These are phyloP conservation scores for Tolypocladium nubicola DNA, from an alignment of 2,329 filamentous ascomycete species.

Conservation along the genomic window DNA sequence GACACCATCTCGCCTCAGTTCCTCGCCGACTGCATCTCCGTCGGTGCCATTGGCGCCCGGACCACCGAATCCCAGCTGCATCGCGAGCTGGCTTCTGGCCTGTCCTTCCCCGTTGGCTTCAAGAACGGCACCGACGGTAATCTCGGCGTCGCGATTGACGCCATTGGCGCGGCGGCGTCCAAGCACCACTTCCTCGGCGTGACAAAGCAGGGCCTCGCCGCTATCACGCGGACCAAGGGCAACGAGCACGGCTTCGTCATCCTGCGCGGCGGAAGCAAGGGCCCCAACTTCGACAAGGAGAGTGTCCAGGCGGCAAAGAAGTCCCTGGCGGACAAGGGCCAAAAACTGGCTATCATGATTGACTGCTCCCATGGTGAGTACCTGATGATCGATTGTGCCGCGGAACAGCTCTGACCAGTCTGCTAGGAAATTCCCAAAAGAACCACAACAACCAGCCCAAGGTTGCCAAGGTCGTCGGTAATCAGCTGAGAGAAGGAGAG, in stretches of 20 bases:
- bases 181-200: slow-evolving; percentile 97
- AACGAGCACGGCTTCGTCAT: slow-evolving; percentile 99
- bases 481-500: slow-evolving; percentile 82
- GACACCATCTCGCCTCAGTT: slow-evolving; percentile 98
- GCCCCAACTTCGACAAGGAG: slow-evolving; percentile 86
- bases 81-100: slow-evolving; percentile 85
- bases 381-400: background rate
- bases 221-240: slow-evolving; percentile 84
- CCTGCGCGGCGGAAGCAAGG: slow-evolving; percentile 79
- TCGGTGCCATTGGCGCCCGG: slow-evolving; percentile 89
- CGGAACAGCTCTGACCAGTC: slow-evolving; percentile 3
- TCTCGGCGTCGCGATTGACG: slow-evolving; percentile 84
- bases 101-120: slow-evolving; percentile 97
- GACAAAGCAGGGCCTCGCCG: slow-evolving; percentile 91
- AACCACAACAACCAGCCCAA: slow-evolving; percentile 96
- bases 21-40: slow-evolving; percentile 87
- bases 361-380: slow-evolving; percentile 87
- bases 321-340: slow-evolving; percentile 68
- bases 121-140: slow-evolving; percentile 98
- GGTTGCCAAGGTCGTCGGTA: slow-evolving; percentile 70
- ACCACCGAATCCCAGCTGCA: slow-evolving; percentile 97
- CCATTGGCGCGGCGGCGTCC: slow-evolving; percentile 77
- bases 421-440: slow-evolving; percentile 84
- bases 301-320: slow-evolving; percentile 73
- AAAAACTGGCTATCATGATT: slow-evolving; percentile 88